Evolutionary conservation across 2,329 filamentous ascomycete species (phyloP).

Genomic region (Aphanocladium album): DNA sequence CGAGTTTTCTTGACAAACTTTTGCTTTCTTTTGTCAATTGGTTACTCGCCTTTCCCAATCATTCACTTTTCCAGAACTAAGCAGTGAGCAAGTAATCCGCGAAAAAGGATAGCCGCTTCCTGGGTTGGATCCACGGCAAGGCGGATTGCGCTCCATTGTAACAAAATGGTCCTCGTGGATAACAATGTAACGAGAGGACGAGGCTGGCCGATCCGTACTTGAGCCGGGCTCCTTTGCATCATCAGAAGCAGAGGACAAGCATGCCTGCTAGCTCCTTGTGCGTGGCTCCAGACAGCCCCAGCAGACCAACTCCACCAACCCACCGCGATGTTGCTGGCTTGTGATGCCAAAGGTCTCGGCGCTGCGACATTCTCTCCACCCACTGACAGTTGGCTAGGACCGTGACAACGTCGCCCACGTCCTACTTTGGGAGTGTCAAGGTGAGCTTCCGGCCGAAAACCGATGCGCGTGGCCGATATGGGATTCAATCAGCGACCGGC

Average conservation of each 20-base stretch:
- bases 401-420: neutral
- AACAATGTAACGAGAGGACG: constrained; percentile 10
- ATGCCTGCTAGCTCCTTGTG: neutral
- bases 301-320: neutral
- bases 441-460: neutral
- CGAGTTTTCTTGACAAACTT: too few species aligned
- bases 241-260: neutral
- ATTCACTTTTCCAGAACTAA: too few species aligned
- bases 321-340: constrained; percentile 6
- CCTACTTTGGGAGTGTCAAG: neutral
- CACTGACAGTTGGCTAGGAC: neutral
- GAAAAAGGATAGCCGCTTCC: too few species aligned
- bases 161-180: neutral
- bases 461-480: neutral
- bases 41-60: too few species aligned
- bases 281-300: constrained; percentile 4
- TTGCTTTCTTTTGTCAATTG: too few species aligned
- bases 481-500: neutral
- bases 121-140: neutral
- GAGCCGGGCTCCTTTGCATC: neutral
- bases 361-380: neutral
- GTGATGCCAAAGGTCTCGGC: constrained; percentile 5
- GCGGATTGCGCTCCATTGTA: neutral
- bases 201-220: constrained; percentile 10
- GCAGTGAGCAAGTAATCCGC: too few species aligned